These are phyloP conservation scores for Fusarium incarnatum DNA, from an alignment of 2,329 filamentous ascomycete genomes.

Conservation along the genomic window DNA sequence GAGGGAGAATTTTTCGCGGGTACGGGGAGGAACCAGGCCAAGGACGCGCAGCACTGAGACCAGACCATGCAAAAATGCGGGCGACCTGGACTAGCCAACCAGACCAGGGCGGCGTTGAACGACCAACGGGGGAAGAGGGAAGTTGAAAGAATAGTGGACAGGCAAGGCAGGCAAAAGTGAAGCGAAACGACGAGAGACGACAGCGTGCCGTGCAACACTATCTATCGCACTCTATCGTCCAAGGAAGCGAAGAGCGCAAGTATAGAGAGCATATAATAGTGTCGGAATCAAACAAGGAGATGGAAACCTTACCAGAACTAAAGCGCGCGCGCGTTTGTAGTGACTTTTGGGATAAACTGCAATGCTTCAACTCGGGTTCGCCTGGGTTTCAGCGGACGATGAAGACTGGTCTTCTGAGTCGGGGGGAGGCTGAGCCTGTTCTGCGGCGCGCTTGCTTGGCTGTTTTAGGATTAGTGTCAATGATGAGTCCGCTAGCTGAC, in stretches of 20 bases:
- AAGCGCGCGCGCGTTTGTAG: conserved; percentile 44
- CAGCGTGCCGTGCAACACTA: conserved; percentile 34
- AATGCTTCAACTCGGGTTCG: conserved; percentile 46
- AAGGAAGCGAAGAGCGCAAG: conserved; percentile 3
- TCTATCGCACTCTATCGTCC: conserved; percentile 31
- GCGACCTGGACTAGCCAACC: conserved; percentile 30
- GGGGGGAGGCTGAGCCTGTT: conserved; percentile 41
- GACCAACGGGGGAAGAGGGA: conserved; percentile 18
- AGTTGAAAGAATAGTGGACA: conserved; percentile 35
- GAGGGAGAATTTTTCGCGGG: conserved; percentile 51
- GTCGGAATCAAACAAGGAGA: conserved; percentile 36
- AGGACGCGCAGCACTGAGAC: conserved; percentile 46
- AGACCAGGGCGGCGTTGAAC: conserved; percentile 14
- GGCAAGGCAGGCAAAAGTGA: conserved; percentile 34
- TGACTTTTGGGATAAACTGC: conserved; percentile 45
- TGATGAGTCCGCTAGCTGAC: conserved; percentile 34
- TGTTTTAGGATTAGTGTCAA: conserved; percentile 48
- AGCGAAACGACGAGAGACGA: conserved; percentile 35
- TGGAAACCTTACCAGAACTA: conserved; percentile 49
- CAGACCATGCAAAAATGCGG: conserved; percentile 30
- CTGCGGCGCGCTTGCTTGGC: conserved; percentile 39
- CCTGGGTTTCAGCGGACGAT: conserved; percentile 49
- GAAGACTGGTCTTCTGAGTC: conserved; percentile 46
- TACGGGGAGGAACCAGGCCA: conserved; percentile 30
- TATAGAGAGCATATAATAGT: conserved; percentile 18